A percentile compares a stretch with the other conserved stretches of the same genome.
phyloP scores from a whole-genome alignment of 23 red algal genomes.

The Chondrus crispus region DNA sequence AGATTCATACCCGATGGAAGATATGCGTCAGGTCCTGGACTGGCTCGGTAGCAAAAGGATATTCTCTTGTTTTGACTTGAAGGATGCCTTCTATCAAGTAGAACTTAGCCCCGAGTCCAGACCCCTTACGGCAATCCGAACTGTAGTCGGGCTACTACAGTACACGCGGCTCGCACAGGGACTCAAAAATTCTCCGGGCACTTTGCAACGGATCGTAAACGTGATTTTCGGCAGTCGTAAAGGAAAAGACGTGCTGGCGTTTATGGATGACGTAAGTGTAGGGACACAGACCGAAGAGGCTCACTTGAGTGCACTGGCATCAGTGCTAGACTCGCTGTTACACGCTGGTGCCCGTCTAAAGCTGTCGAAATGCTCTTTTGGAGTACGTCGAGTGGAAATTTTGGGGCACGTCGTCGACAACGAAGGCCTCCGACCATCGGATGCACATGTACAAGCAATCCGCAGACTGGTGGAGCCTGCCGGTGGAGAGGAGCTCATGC shows the following conservation, averaged over 20 bases:
- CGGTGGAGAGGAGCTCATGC: not conserved
- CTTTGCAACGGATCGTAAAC: slow-evolving; percentile 41
- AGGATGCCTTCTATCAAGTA: slow-evolving; percentile 32
- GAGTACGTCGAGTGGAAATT: too few species aligned
- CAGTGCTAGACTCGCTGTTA: too few species aligned
- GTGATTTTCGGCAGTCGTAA: too few species aligned
- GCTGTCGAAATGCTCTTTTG: too few species aligned
- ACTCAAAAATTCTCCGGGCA: not conserved
- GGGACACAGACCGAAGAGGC: too few species aligned
- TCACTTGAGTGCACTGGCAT: too few species aligned
- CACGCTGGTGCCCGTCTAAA: too few species aligned
- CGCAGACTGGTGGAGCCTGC: not conserved
- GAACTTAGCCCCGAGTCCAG: not conserved
- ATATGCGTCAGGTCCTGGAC: not conserved
- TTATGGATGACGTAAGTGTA: too few species aligned
- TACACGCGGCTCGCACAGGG: not conserved
- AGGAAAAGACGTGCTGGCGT: too few species aligned
- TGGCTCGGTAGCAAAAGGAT: not conserved
- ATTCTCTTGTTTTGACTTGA: slow-evolving; percentile 22
- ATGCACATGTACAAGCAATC: not conserved
- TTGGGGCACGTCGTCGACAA: too few species aligned
- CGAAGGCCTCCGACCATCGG: too few species aligned
- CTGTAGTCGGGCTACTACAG: slow-evolving; percentile 23
- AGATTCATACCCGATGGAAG: slow-evolving; percentile 21
- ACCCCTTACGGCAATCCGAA: slow-evolving; percentile 29